These are phyloP conservation scores for Naganishia sp. DNA, from an alignment of 1,284 basidiomycete genomes.

Conservation along the genomic window DNA sequence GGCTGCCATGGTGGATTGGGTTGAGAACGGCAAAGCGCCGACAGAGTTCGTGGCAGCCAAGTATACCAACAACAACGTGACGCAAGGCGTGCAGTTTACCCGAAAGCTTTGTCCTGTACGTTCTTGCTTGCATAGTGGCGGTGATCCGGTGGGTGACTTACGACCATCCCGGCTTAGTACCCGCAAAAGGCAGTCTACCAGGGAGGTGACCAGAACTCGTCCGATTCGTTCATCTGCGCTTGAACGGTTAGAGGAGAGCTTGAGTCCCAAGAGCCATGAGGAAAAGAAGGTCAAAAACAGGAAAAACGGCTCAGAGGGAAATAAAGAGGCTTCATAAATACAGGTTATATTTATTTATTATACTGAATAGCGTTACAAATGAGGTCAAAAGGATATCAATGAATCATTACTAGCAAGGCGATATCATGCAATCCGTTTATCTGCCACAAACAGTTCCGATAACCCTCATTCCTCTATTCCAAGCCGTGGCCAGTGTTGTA, in stretches of 20 bases:
- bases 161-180: neutral
- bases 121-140: too few relatives aligned
- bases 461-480: too few relatives aligned
- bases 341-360: neutral
- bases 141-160: neutral
- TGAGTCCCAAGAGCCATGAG: too few relatives aligned
- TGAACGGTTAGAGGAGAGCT: neutral
- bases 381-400: neutral
- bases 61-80: constrained; percentile 32
- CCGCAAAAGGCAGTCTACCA: constrained; percentile 12
- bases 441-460: too few relatives aligned
- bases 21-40: constrained; percentile 53
- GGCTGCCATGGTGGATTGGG: constrained; percentile 55
- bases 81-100: constrained; percentile 24
- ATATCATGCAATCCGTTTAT: too few relatives aligned
- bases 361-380: neutral
- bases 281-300: too few relatives aligned
- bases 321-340: neutral
- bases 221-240: constrained; percentile 10
- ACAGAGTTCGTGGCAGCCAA: constrained; percentile 46
- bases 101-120: constrained; percentile 27
- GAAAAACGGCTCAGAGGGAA: too few relatives aligned
- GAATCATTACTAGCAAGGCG: neutral
- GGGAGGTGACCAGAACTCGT: constrained; percentile 24
- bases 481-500: too few relatives aligned